These are phyloP conservation scores for Lachnellula willkommii DNA, from an alignment of 2,329 filamentous ascomycete genomes.

Conservation along the genomic window DNA sequence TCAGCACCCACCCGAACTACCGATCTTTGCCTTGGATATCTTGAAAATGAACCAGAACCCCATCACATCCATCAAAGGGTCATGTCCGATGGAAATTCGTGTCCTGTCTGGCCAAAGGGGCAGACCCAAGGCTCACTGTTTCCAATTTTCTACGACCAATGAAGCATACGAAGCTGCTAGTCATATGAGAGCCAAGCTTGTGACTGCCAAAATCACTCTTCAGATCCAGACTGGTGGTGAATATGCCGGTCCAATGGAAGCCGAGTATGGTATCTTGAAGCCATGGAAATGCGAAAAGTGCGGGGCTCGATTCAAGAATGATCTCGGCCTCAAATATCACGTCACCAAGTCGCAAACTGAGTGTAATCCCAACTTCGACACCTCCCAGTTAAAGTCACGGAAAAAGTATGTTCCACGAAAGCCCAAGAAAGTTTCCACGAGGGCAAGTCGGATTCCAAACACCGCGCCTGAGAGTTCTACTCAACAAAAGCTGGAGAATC, in stretches of 20 bases:
- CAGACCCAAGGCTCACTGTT: constrained; percentile 18
- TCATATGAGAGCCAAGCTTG: constrained; percentile 26
- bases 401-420: constrained; percentile 2
- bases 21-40: constrained; percentile 18
- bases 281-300: constrained; percentile 30
- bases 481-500: neutral
- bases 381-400: constrained; percentile 1
- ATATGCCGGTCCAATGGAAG: constrained; percentile 10
- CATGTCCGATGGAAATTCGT: constrained; percentile 29
- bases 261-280: constrained; percentile 17
- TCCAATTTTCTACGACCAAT: constrained; percentile 17
- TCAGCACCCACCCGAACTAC: constrained; percentile 9
- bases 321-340: constrained; percentile 32
- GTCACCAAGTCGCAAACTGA: constrained; percentile 25
- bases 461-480: too few relatives aligned
- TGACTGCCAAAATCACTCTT: constrained; percentile 17
- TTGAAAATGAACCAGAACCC: constrained; percentile 21
- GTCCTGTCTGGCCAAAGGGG: constrained; percentile 15
- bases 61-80: constrained; percentile 24
- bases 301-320: constrained; percentile 27
- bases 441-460: too few relatives aligned
- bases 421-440: neutral
- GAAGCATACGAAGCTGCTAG: constrained; percentile 17
- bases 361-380: constrained; percentile 30
- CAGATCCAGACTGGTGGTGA: constrained; percentile 12